Base-by-base conservation (phyloP, 805 yeast genomes). In the Kuraishia capsulata region DNA sequence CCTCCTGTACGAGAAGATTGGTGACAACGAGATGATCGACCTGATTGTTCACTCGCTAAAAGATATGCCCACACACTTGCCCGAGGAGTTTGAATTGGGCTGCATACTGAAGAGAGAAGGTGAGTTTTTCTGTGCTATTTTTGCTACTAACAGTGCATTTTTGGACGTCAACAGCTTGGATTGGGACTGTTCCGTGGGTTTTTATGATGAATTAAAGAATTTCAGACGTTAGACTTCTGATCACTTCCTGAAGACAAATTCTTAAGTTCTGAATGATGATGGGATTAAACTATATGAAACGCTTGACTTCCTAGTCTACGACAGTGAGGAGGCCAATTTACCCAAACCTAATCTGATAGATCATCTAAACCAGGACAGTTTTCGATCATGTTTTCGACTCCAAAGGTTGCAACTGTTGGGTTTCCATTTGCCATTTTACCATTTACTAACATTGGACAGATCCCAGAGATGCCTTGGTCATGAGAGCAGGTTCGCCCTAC, bases 31-130 rank as follows among this genome's bases (percentile, higher is more conserved):
- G 38, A 69, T 78, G 59, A 67, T 90, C 36, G 97, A 92, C 56
- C 64, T 90, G 61, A 81, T 92, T 53, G 97, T 90, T 29, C 97
- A 92, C 57, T 85, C 96, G 3, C 68, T 92, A 48, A 92, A 92
- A 58, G 97, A 89, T 61, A 56, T 73, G 71, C 98, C 98, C 28
- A 92, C 98, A 1, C 62, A 73, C 39, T 65, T 92, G 46, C 97
- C 97, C 0, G 88, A 82, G 19, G 94, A 85, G 38, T 92, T 89
- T 49, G 88, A 81, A 54, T 59, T 92, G 33, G 97, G 96, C 14
- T 85, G 95, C 50, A 78, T 92, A 41, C 70, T 87, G 35, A 69
- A 78, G 54, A 72, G 98, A 53, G 90, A 82, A 54, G 65, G 65
- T 61, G 55, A 49, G 65, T 59, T 11, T 19, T 21, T 20, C 2